phyloP scores from a whole-genome alignment of 108 stramenopile genomes.

The Cyclotella choctawhatcheeana region DNA sequence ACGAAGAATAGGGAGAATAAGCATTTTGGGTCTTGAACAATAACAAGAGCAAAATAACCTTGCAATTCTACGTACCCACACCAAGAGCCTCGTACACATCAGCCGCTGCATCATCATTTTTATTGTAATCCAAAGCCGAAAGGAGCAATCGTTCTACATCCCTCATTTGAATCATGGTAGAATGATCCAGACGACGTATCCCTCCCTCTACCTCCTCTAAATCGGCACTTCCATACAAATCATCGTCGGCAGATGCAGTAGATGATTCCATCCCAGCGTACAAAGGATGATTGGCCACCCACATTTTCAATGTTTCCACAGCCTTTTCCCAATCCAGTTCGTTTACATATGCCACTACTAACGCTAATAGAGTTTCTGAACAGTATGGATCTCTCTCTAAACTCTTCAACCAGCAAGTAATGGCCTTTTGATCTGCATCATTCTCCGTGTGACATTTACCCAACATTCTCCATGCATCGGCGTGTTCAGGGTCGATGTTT shows the following conservation, averaged over 20 bases:
- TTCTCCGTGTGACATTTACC: constrained; percentile 93
- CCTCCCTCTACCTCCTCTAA: constrained; percentile 14
- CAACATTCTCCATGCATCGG: constrained; percentile 92
- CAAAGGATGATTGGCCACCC: constrained; percentile 94
- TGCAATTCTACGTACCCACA: too few species aligned
- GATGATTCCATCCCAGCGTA: constrained; percentile 86
- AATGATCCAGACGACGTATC: constrained; percentile 16
- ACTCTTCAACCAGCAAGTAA: constrained; percentile 88
- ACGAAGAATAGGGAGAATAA: too few species aligned
- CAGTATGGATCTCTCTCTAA: constrained; percentile 91
- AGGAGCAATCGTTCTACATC: constrained; percentile 88
- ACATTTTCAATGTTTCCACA: constrained; percentile 82
- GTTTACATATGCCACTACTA: constrained; percentile 94
- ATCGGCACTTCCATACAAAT: constrained; percentile 64
- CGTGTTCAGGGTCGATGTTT: constrained; percentile 68
- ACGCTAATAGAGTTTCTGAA: constrained; percentile 81
- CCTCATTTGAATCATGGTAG: constrained; percentile 52
- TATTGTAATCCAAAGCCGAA: constrained; percentile 70
- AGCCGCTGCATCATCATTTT: constrained; percentile 60
- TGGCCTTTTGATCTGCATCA: constrained; percentile 90
- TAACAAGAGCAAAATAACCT: too few species aligned
- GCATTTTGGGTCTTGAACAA: too few species aligned
- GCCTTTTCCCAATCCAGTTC: constrained; percentile 89
- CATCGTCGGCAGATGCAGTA: too few species aligned
- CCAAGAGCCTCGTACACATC: constrained; percentile 92